A percentile compares a stretch with the other conserved stretches of the same genome.
Evolutionary conservation across 73 alveolate genomes (phyloP).

Genomic region (Paramecium pentaurelia): DNA sequence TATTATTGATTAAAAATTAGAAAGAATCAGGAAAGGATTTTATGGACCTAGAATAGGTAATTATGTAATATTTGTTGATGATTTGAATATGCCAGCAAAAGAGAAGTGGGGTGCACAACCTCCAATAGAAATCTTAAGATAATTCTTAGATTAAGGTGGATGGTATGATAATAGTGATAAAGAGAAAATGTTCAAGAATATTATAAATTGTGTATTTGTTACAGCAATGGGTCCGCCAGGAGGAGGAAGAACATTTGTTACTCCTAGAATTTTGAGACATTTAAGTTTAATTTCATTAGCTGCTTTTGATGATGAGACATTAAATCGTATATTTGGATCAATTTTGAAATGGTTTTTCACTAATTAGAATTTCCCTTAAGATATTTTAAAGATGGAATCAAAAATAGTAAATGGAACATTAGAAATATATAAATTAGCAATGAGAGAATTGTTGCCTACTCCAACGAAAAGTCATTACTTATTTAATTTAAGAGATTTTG

Average conservation of each 20-base stretch:
- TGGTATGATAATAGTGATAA: constrained; percentile 95
- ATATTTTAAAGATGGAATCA: constrained; percentile 48
- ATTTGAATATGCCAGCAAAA: constrained; percentile 99
- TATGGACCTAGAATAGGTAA: constrained; percentile 99
- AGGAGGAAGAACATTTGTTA: constrained; percentile 98
- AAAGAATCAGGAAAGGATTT: constrained; percentile 95
- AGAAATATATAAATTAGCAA: constrained; percentile 89
- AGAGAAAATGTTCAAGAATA: constrained; percentile 79
- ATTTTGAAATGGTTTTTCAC: constrained; percentile 75
- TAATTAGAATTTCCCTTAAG: constrained; percentile 72
- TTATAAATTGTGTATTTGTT: constrained; percentile 62
- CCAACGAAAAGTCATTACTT: constrained; percentile 99
- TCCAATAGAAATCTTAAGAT: constrained; percentile 98
- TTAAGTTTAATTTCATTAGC: constrained; percentile 95
- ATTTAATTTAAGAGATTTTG: constrained; percentile 98
- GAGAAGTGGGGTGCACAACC: constrained; percentile 99
- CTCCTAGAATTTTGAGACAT: constrained; percentile 97
- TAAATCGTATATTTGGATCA: constrained; percentile 90
- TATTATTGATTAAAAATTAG: constrained; percentile 91
- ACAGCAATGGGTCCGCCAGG: constrained; percentile 99
- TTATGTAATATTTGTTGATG: constrained; percentile 98
- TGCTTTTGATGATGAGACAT: constrained; percentile 92
- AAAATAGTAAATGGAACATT: constrained; percentile 70
- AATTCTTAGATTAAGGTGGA: constrained; percentile 99
- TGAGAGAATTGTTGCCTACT: constrained; percentile 97